Evolutionary conservation across 2,329 filamentous ascomycete species (phyloP), one percentile per base, ranked within the genome.

Genomic region (Ophiostoma populinum): DNA sequence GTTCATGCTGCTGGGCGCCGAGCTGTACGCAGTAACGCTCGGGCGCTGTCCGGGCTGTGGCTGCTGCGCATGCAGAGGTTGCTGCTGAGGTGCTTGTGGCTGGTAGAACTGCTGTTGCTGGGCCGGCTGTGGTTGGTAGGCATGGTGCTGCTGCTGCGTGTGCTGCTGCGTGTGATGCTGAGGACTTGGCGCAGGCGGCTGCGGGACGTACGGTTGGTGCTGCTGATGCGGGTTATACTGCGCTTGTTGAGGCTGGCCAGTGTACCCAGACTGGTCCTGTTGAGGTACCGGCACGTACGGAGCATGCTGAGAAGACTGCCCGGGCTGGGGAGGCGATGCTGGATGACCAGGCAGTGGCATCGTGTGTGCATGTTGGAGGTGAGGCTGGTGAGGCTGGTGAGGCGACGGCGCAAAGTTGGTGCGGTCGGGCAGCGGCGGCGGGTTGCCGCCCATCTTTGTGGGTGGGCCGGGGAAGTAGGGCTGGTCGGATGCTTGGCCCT

Each of bases 341-440:
- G 7, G 24, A n/a, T 35, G 24, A 10, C 24, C 18, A 2, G 19
- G 20, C 1, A 26, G 16, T 6, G 36, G 36, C 33, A 38, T 38
- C 1, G 36, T 36, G 6, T 38, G 33, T 6, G 32, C 32, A 26
- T 38, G 36, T 2, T 38, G 39, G n/a, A 22, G 24, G 15, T 38
- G 38, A 6, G 32, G 36, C 1, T 26, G 39, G 13, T 26, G 21
- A n/a, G 13, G 15, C 7, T 7, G n/a, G 5, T 28, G 35, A 4
- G 18, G 19, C 3, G 16, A 12, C 6, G 35, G 24, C 5, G 32
- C 11, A 6, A 20, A 19, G 2, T 25, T 32, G 6, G 13, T 35
- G 2, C 35, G 39, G 20, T 31, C 30, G 2, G 35, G 39, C 9
- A 35, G 36, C 13, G 35, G 39, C 10, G 35, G 39, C 5, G 35